Evolutionary conservation across 331 rosid species (phyloP).

Genomic region (Erythrophleum ivorense): DNA sequence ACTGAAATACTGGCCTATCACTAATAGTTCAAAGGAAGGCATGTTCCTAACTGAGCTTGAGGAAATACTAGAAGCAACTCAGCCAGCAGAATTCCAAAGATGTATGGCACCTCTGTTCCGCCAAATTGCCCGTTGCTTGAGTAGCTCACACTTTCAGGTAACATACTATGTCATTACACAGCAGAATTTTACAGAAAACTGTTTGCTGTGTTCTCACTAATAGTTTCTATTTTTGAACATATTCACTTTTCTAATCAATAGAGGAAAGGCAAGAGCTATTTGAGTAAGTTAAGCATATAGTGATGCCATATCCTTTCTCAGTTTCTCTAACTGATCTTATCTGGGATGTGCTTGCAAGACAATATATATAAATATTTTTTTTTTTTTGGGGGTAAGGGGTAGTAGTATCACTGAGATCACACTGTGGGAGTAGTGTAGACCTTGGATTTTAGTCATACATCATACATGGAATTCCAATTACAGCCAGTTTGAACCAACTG

Average conservation of each 20-base stretch:
- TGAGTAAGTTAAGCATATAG: neutral
- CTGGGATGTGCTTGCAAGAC: conserved; percentile 14
- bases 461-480: neutral
- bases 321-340: neutral
- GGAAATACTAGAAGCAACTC: conserved; percentile 66
- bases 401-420: neutral
- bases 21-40: conserved; percentile 74
- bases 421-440: neutral
- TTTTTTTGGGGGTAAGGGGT: neutral
- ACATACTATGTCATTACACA: neutral
- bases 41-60: conserved; percentile 71
- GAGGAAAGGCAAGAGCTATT: conserved; percentile 2
- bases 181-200: neutral
- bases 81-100: conserved; percentile 64
- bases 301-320: conserved; percentile 4
- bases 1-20: conserved; percentile 67
- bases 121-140: conserved; percentile 59
- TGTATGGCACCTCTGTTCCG: conserved; percentile 64
- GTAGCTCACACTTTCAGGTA: conserved; percentile 76
- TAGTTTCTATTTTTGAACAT: neutral
- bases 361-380: neutral
- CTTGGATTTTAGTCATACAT: neutral
- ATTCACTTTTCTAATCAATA: neutral
- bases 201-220: neutral
- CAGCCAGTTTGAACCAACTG: neutral